Conservation (phyloP, 2,329 filamentous ascomycete species). For the Fusarium pininemorale region DNA sequence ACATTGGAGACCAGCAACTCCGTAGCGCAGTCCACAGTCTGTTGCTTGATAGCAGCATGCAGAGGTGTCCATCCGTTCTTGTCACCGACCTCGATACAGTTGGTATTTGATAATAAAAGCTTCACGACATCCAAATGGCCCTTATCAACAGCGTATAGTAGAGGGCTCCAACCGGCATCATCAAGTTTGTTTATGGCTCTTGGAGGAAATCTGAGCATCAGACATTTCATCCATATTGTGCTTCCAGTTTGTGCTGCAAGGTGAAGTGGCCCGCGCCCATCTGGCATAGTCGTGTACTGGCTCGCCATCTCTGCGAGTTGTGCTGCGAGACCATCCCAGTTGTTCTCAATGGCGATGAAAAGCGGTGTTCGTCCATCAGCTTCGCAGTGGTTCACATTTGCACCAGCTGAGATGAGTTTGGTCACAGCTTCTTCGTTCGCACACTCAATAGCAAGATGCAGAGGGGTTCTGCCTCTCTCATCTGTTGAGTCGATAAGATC, state of each 20-base stretch:
- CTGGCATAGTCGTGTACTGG: accelerated
- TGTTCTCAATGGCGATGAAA: neutral
- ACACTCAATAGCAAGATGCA: neutral
- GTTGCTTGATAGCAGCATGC: neutral
- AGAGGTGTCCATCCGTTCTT: neutral
- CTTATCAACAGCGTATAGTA: neutral
- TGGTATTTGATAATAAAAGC: neutral
- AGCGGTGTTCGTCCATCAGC: neutral
- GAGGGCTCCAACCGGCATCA: neutral
- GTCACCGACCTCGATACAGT: neutral
- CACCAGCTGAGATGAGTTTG: neutral
- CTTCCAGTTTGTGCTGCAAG: neutral
- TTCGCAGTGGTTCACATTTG: neutral
- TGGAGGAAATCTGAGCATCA: neutral
- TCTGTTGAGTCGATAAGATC: neutral
- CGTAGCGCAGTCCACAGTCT: accelerated
- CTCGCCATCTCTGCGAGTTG: neutral
- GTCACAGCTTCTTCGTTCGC: neutral
- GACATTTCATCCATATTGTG: neutral
- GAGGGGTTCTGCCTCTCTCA: neutral
- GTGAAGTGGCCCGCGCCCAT: accelerated
- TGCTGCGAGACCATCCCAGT: neutral
- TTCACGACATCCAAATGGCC: neutral
- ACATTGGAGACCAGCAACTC: accelerated
- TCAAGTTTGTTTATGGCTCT: neutral